Evolutionary conservation across 2,329 filamentous ascomycete genomes (phyloP).

Genomic region (Lomentospora prolificans): DNA sequence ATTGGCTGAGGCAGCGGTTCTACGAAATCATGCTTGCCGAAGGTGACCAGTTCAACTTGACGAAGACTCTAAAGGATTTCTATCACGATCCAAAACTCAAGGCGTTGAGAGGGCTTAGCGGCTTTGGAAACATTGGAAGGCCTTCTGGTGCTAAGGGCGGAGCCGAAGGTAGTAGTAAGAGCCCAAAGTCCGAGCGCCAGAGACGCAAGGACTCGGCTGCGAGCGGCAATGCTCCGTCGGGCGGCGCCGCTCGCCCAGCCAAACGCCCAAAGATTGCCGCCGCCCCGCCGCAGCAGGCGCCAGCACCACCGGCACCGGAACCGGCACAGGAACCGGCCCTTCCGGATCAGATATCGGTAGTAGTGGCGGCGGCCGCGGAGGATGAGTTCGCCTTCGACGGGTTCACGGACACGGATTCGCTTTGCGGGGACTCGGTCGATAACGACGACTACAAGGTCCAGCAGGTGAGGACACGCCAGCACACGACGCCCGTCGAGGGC

Average conservation of each 20-base stretch:
- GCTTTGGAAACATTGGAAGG: constrained; percentile 47
- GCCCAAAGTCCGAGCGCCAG: background rate
- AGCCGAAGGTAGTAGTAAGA: constrained; percentile 9
- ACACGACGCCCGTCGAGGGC: constrained; percentile 35
- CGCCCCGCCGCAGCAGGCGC: background rate
- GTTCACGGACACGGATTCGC: constrained; percentile 44
- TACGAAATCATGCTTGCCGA: constrained; percentile 35
- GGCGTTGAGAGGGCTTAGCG: constrained; percentile 38
- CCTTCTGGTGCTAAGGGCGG: constrained; percentile 36
- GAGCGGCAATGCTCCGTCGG: background rate
- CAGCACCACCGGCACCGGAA: background rate
- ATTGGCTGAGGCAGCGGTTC: constrained; percentile 49
- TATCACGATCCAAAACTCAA: constrained; percentile 46
- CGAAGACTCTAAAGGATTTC: constrained; percentile 40
- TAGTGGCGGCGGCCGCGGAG: constrained; percentile 13
- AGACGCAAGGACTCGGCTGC: background rate
- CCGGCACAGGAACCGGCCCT: too few species aligned
- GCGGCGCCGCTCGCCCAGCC: background rate
- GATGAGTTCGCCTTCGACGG: constrained; percentile 34
- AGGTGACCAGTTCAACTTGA: constrained; percentile 39
- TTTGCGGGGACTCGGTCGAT: constrained; percentile 32
- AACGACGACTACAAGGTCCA: constrained; percentile 40
- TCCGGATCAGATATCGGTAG: constrained; percentile 8
- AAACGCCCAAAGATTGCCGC: constrained; percentile 12
- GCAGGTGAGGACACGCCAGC: constrained; percentile 38